Conservation (phyloP, 176 grass and related monocot genomes). For the Thalia dealbata region DNA sequence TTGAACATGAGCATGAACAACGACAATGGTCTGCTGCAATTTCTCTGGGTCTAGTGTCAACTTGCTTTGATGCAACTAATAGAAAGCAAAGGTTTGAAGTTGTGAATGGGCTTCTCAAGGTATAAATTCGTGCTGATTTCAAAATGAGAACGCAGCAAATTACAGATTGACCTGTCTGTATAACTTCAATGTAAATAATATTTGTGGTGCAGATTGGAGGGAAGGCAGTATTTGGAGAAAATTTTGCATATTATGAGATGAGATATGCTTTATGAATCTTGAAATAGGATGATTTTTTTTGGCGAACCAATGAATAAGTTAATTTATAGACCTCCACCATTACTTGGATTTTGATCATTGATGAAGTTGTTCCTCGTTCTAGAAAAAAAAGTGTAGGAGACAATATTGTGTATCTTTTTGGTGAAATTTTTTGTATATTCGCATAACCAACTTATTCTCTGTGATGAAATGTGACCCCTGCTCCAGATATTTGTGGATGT, state of each 20-base stretch:
- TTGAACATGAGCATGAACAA: slow-evolving; percentile 84
- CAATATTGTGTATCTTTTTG: too few relatives aligned
- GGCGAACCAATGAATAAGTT: too few relatives aligned
- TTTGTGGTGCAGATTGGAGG: neutral
- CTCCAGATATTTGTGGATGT: too few relatives aligned
- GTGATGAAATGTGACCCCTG: too few relatives aligned
- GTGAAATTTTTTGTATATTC: too few relatives aligned
- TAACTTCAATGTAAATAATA: neutral
- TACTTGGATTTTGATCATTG: too few relatives aligned
- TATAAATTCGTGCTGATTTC: slow-evolving; percentile 23
- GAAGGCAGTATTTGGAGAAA: neutral
- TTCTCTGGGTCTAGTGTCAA: slow-evolving; percentile 69
- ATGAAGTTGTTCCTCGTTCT: too few relatives aligned
- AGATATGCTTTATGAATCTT: neutral
- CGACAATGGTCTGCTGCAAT: slow-evolving; percentile 71
- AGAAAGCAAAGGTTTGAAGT: slow-evolving; percentile 63
- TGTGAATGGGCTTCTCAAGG: slow-evolving; percentile 68
- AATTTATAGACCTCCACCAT: too few relatives aligned
- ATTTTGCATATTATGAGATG: neutral
- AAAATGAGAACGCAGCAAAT: neutral
- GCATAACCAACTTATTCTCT: too few relatives aligned
- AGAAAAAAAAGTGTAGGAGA: too few relatives aligned
- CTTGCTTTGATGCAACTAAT: slow-evolving; percentile 72
- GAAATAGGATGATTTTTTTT: too few relatives aligned
- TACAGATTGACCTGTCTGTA: too few relatives aligned